Evolutionary conservation across 1,284 basidiomycete genomes (phyloP).

Genomic region (Pulveroboletus sp.): DNA sequence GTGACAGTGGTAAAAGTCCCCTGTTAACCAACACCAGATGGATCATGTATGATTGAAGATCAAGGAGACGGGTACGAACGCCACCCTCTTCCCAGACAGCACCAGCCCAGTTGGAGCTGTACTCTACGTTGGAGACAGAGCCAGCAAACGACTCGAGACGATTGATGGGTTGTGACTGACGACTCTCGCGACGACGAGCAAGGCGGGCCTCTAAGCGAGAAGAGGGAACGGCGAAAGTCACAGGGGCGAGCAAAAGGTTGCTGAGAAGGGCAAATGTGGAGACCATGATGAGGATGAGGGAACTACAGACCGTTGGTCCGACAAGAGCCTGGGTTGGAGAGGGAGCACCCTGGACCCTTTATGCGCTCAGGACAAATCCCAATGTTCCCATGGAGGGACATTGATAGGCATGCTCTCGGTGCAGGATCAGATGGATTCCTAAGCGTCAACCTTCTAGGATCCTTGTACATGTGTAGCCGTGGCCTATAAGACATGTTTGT

Average conservation of each 20-base stretch:
- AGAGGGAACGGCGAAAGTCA: constrained; percentile 18
- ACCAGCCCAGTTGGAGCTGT: constrained; percentile 26
- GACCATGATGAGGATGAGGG: constrained; percentile 14
- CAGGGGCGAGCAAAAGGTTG: constrained; percentile 24
- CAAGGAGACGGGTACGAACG: constrained; percentile 11
- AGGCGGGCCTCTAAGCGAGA: constrained; percentile 13
- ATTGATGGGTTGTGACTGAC: constrained; percentile 12
- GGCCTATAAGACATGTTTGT: not conserved
- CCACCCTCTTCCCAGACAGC: constrained; percentile 7
- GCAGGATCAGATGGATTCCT: not conserved
- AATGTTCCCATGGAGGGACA: not conserved
- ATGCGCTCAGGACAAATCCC: constrained; percentile 3
- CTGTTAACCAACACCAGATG: constrained; percentile 5
- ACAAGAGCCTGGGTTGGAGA: not conserved
- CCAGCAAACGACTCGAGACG: constrained; percentile 1
- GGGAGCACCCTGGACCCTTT: constrained; percentile 7
- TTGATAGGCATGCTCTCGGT: not conserved
- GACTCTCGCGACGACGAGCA: constrained; percentile 15
- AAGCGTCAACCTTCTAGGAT: not conserved
- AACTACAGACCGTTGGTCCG: not conserved
- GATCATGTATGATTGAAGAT: not conserved
- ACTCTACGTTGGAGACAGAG: constrained; percentile 8
- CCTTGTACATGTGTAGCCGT: not conserved
- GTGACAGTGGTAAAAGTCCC: constrained; percentile 22
- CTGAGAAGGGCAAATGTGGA: constrained; percentile 20